Conservation (phyloP, 2,329 filamentous ascomycete species). For the Chaetomium strumarium region DNA sequence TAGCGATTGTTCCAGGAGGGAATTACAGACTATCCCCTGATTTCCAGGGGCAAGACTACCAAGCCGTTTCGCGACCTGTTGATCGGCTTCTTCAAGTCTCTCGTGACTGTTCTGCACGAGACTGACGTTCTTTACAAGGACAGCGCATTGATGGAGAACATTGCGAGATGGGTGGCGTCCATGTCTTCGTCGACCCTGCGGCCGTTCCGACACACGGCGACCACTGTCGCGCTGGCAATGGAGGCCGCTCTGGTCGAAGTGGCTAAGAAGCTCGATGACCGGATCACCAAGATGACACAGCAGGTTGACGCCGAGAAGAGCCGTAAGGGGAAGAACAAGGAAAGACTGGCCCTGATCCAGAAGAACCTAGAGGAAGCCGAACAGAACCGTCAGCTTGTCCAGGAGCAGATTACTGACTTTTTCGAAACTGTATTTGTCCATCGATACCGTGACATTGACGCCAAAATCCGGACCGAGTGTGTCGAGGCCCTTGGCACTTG, state of each 20-base stretch:
- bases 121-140: constrained; percentile 78
- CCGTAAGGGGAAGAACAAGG: constrained; percentile 64
- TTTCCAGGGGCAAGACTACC: constrained; percentile 71
- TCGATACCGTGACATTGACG: constrained; percentile 89
- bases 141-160: constrained; percentile 73
- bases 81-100: constrained; percentile 68
- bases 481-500: constrained; percentile 80
- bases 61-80: constrained; percentile 73
- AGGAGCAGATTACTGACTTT: constrained; percentile 71
- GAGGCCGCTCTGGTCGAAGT: constrained; percentile 62
- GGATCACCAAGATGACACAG: constrained; percentile 69
- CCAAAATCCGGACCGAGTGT: constrained; percentile 82
- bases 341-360: constrained; percentile 67
- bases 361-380: constrained; percentile 65
- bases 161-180: constrained; percentile 81
- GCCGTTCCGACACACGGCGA: constrained; percentile 91
- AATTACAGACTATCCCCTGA: constrained; percentile 85
- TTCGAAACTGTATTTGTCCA: constrained; percentile 94
- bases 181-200: constrained; percentile 85
- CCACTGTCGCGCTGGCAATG: constrained; percentile 74
- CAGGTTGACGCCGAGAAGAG: constrained; percentile 73
- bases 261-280: constrained; percentile 42
- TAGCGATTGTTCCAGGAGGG: constrained; percentile 46
- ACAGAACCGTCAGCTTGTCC: constrained; percentile 61
- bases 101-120: constrained; percentile 74